Percentiles rank a stretch among this genome's conserved stretches.
phyloP scores from a whole-genome alignment of 73 alveolate genomes.

The Stentor roeselii region DNA sequence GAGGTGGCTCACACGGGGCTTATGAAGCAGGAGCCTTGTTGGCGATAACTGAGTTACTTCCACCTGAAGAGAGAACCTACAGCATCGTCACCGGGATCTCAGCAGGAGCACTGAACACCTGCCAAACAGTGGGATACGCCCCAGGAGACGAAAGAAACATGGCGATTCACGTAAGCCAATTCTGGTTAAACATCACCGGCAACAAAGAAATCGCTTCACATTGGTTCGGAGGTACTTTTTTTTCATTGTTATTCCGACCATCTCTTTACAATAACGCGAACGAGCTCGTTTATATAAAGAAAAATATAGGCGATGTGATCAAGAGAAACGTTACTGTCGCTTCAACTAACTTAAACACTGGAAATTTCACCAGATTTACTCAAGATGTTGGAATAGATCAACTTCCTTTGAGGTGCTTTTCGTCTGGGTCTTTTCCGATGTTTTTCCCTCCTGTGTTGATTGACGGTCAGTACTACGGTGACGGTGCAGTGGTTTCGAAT shows the following conservation, averaged over 20 bases:
- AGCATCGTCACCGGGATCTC: slow-evolving; percentile 62
- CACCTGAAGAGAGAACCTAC: slow-evolving; percentile 40
- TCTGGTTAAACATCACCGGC: not conserved
- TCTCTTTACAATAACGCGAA: not conserved
- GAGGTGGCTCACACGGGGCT: slow-evolving; percentile 68
- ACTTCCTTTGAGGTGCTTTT: not conserved
- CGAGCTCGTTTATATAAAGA: not conserved
- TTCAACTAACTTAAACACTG: not conserved
- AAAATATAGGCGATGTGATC: not conserved
- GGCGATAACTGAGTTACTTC: slow-evolving; percentile 20
- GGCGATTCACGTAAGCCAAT: not conserved
- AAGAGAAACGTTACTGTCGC: not conserved
- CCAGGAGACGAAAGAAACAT: not conserved
- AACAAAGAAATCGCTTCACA: not conserved
- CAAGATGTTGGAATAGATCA: not conserved
- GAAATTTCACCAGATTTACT: not conserved
- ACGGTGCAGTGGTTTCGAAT: not conserved
- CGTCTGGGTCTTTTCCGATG: not conserved
- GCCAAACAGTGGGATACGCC: not conserved
- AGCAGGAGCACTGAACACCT: slow-evolving; percentile 60
- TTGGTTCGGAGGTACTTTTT: not conserved
- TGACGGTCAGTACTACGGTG: not conserved
- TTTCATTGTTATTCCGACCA: not conserved
- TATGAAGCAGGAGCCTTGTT: slow-evolving; percentile 62
- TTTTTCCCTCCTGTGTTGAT: not conserved